phyloP scores from a whole-genome alignment of 257 asterid species.

The Solanum gandarillasii region DNA sequence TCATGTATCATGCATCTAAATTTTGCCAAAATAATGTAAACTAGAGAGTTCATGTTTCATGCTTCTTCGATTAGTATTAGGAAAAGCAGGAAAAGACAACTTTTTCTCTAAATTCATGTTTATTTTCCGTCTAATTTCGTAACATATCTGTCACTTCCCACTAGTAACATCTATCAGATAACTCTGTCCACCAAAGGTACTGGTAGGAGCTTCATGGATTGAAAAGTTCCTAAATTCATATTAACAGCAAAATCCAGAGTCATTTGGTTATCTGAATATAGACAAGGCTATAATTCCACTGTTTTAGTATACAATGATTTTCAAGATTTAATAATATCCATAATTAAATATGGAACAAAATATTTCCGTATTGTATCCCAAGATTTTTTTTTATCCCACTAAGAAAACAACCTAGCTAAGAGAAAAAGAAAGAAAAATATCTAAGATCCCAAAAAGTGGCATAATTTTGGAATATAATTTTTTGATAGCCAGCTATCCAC shows the following conservation, averaged over 20 bases:
- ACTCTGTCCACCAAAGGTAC: too few species aligned
- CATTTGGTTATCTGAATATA: background rate
- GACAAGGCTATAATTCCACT: background rate
- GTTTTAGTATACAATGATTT: background rate
- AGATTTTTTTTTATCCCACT: background rate
- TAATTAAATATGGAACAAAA: background rate
- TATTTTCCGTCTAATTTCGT: too few species aligned
- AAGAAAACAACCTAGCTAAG: background rate
- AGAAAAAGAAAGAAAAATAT: background rate
- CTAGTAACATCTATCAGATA: too few species aligned
- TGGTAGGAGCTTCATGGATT: too few species aligned
- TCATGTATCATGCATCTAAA: background rate
- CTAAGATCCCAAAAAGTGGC: background rate
- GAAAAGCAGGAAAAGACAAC: background rate
- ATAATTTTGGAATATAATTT: background rate
- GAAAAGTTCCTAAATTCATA: too few species aligned
- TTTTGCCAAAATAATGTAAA: background rate
- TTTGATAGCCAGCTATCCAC: background rate
- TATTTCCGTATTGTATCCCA: background rate
- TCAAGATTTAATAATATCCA: background rate
- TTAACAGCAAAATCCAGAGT: background rate
- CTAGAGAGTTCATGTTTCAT: background rate
- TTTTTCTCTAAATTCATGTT: background rate
- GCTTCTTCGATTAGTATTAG: background rate
- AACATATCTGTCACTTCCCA: too few species aligned